Evolutionary conservation across 2,329 filamentous ascomycete species (phyloP).

Genomic region (Aspergillus sclerotialis): DNA sequence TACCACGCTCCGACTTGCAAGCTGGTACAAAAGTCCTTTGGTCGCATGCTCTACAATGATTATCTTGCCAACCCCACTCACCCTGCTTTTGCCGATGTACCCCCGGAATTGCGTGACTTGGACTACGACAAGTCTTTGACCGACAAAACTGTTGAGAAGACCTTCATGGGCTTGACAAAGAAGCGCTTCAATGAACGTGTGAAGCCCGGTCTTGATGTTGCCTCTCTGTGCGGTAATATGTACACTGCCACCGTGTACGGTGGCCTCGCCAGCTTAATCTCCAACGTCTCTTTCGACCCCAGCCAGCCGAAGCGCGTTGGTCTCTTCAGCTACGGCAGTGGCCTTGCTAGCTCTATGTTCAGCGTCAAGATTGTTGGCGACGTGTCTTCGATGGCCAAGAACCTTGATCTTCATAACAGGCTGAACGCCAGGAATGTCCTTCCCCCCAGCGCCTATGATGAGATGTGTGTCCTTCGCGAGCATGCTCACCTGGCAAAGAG

Average conservation of each 20-base stretch:
- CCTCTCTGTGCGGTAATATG: conserved; percentile 67
- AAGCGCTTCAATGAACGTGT: conserved; percentile 77
- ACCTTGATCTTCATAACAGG: conserved; percentile 62
- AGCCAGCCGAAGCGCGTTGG: conserved; percentile 66
- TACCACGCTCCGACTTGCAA: conserved; percentile 88
- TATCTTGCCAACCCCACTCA: conserved; percentile 64
- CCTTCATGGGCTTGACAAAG: conserved; percentile 76
- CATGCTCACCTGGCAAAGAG: conserved; percentile 76
- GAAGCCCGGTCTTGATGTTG: conserved; percentile 63
- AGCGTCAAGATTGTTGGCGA: conserved; percentile 60
- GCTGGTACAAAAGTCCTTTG: conserved; percentile 78
- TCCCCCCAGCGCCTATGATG: conserved; percentile 65
- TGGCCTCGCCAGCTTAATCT: conserved; percentile 54
- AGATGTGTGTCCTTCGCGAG: conserved; percentile 75
- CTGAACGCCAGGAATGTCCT: conserved; percentile 61
- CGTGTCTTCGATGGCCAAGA: conserved; percentile 60
- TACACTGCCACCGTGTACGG: conserved; percentile 56
- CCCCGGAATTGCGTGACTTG: conserved; percentile 68
- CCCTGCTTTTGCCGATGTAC: conserved; percentile 65
- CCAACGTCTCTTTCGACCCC: conserved; percentile 54
- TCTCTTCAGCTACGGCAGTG: conserved; percentile 74
- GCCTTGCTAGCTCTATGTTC: conserved; percentile 68
- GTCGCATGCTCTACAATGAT: conserved; percentile 77
- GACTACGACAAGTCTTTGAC: conserved; percentile 72
- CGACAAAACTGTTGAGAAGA: conserved; percentile 80